Percentiles rank a stretch among this genome's conserved stretches.
Evolutionary conservation across 352 stramenopile genomes (phyloP).

Genomic region (Blastocystis sp.): DNA sequence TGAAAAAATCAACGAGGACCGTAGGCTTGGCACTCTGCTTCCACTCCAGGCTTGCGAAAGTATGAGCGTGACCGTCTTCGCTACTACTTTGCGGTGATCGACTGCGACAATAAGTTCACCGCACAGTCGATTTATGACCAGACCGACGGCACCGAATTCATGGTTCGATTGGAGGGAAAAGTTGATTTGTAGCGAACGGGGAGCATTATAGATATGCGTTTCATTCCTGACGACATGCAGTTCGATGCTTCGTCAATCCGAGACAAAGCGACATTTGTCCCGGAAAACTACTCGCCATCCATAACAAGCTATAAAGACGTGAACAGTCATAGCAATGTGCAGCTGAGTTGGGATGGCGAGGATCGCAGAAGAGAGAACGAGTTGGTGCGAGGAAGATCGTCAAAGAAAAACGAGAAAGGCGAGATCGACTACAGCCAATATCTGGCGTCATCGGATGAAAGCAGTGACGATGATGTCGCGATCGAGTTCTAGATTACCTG

Average conservation of each 20-base stretch:
- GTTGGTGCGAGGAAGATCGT: background rate
- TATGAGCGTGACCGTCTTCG: slow-evolving; percentile 32
- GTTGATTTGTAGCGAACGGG: slow-evolving; percentile 1
- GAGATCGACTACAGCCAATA: slow-evolving; percentile 44
- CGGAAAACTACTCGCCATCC: slow-evolving; percentile 24
- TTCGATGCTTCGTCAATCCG: background rate
- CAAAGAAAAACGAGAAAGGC: slow-evolving; percentile 59
- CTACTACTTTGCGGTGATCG: slow-evolving; percentile 59
- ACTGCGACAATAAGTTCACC: slow-evolving; percentile 52
- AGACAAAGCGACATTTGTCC: slow-evolving; percentile 39
- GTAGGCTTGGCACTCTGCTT: background rate
- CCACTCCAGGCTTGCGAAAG: background rate
- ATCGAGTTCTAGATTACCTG: background rate
- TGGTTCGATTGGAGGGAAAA: background rate
- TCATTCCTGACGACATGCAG: slow-evolving; percentile 58
- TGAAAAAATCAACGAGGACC: slow-evolving; percentile 20
- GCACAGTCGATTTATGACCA: slow-evolving; percentile 36
- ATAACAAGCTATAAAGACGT: slow-evolving; percentile 32
- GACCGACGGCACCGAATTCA: slow-evolving; percentile 40
- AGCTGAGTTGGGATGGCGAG: slow-evolving; percentile 39
- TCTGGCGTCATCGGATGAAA: slow-evolving; percentile 18
- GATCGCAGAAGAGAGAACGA: slow-evolving; percentile 2
- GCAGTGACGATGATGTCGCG: slow-evolving; percentile 1
- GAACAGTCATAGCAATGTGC: slow-evolving; percentile 18
- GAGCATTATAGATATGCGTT: slow-evolving; percentile 40